A percentile compares a stretch with the other conserved stretches of the same genome.
These are phyloP conservation scores for Globisporangium yorkense DNA, from an alignment of 352 stramenopile genomes.

Conservation along the genomic window DNA sequence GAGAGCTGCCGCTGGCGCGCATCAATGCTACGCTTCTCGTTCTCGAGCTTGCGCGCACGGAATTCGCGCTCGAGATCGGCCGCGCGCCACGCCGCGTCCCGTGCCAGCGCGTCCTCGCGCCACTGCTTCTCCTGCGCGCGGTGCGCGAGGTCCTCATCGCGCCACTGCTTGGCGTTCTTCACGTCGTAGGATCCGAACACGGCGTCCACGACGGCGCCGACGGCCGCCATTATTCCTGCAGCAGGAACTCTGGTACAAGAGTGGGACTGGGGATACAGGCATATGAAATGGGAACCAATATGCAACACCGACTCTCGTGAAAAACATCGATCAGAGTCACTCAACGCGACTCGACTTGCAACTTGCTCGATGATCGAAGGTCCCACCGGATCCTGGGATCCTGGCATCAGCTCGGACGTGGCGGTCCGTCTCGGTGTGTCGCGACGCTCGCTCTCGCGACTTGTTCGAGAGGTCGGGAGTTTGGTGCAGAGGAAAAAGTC, in stretches of 20 bases:
- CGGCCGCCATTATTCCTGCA: conserved; percentile 28
- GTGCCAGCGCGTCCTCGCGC: conserved; percentile 64
- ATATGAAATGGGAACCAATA: no score
- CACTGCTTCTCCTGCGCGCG: conserved; percentile 78
- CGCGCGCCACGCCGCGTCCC: conserved; percentile 60
- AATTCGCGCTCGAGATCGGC: conserved; percentile 66
- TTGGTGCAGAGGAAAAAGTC: no score
- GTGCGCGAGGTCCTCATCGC: conserved; percentile 68
- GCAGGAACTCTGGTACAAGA: neutral
- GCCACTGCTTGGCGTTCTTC: conserved; percentile 83
- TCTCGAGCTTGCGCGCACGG: conserved; percentile 68
- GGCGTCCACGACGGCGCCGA: conserved; percentile 61
- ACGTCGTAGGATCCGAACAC: conserved; percentile 84
- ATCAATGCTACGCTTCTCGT: conserved; percentile 74
- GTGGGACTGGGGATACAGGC: no score
- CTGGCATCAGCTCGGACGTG: no score
- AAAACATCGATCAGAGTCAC: no score
- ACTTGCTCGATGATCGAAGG: no score
- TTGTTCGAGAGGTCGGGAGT: no score
- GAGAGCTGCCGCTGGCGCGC: conserved; percentile 59
- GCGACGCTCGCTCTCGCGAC: no score
- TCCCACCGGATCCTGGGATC: no score
- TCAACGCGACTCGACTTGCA: no score
- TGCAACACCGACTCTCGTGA: no score
- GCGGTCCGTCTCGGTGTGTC: no score